These are phyloP conservation scores for Exophiala oligosperma DNA, from an alignment of 2,329 filamentous ascomycete species.

Conservation along the genomic window DNA sequence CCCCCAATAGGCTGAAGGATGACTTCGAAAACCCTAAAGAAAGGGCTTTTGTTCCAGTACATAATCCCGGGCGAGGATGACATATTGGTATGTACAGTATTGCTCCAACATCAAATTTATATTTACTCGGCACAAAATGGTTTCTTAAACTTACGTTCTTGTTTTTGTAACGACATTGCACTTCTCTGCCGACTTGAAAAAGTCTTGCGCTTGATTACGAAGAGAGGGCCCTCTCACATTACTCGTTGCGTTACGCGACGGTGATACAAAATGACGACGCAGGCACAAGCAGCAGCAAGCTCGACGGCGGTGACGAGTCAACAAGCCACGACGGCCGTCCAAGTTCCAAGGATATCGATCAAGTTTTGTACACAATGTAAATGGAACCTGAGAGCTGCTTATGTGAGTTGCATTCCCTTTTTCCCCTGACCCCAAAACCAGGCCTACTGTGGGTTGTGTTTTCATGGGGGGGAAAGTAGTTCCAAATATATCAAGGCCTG, in stretches of 20 bases:
- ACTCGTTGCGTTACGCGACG: not conserved
- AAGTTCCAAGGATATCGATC: slow-evolving; percentile 77
- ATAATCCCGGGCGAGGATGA: too few species aligned
- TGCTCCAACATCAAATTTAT: too few species aligned
- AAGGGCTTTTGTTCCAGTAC: too few species aligned
- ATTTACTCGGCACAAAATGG: too few species aligned
- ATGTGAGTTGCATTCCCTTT: slow-evolving; percentile 57
- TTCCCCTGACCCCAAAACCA: not conserved
- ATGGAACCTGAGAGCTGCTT: slow-evolving; percentile 85
- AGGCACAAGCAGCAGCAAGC: not conserved
- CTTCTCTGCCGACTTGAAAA: not conserved
- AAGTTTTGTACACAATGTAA: slow-evolving; percentile 92
- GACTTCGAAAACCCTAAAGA: too few species aligned
- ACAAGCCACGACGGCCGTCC: slow-evolving; percentile 19
- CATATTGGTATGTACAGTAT: too few species aligned
- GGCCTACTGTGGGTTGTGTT: too few species aligned
- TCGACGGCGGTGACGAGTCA: slow-evolving; percentile 9
- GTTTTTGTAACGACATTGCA: too few species aligned
- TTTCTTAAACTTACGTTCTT: too few species aligned
- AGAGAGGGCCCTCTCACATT: not conserved
- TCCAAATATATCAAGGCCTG: too few species aligned
- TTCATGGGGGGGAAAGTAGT: too few species aligned
- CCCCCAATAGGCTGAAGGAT: too few species aligned
- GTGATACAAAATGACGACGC: slow-evolving; percentile 1
- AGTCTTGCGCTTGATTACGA: not conserved